These are phyloP conservation scores for Trichoderma sp. DNA, from an alignment of 2,329 filamentous ascomycete species.

Conservation along the genomic window DNA sequence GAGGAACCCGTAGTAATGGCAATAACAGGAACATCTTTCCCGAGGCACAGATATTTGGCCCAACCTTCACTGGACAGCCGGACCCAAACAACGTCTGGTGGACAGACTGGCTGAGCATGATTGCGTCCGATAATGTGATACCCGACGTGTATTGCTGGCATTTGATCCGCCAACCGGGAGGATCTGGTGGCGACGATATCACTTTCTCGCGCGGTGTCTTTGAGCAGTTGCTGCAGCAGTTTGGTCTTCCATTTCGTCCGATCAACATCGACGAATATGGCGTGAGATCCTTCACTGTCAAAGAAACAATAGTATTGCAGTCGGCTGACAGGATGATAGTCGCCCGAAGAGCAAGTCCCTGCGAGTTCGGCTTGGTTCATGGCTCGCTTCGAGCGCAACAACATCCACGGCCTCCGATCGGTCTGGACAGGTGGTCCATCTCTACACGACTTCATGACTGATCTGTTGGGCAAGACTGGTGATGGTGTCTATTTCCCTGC, in stretches of 20 bases:
- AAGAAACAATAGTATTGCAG: too few species aligned
- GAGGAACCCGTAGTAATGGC: neutral
- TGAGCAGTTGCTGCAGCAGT: slow-evolving; percentile 10
- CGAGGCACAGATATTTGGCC: slow-evolving; percentile 22
- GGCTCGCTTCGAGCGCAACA: slow-evolving; percentile 22
- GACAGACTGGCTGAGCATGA: slow-evolving; percentile 20
- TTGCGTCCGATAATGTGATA: slow-evolving; percentile 6
- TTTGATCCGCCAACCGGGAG: slow-evolving; percentile 17
- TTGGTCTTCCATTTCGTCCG: slow-evolving; percentile 11
- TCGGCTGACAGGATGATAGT: neutral
- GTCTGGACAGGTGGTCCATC: slow-evolving; percentile 16
- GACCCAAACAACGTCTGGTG: slow-evolving; percentile 25
- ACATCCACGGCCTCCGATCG: slow-evolving; percentile 19
- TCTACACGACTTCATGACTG: slow-evolving; percentile 24
- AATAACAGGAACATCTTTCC: slow-evolving; percentile 3
- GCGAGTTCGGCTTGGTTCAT: slow-evolving; percentile 25
- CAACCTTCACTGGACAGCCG: slow-evolving; percentile 19
- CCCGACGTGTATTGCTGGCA: slow-evolving; percentile 26
- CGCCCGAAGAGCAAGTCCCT: slow-evolving; percentile 25
- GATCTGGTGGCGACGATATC: slow-evolving; percentile 19
- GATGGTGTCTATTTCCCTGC: slow-evolving; percentile 16
- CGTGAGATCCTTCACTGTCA: neutral
- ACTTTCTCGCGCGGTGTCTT: slow-evolving; percentile 13
- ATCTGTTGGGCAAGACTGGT: slow-evolving; percentile 1
- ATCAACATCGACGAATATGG: slow-evolving; percentile 26